Conservation (phyloP, 257 asterid species). For the Plantago ovata region DNA sequence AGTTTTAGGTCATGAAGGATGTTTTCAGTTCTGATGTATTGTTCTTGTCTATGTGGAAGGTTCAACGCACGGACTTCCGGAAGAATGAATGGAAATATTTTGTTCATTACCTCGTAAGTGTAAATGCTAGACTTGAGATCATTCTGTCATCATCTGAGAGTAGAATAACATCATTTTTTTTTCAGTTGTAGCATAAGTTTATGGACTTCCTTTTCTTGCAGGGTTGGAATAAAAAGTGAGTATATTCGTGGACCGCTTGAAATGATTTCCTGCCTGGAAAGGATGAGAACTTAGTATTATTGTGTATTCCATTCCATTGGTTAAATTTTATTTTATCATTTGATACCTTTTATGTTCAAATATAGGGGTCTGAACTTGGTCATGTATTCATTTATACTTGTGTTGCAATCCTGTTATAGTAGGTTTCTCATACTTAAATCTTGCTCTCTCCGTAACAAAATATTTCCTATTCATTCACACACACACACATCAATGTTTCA, state of each 20-base stretch:
- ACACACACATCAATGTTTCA: too few relatives aligned
- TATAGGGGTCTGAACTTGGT: slow-evolving; percentile 17
- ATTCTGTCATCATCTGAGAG: slow-evolving; percentile 8
- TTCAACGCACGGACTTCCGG: slow-evolving; percentile 81
- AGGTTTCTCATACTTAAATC: slow-evolving; percentile 7
- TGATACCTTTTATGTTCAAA: neutral
- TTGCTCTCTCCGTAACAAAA: neutral
- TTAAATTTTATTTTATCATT: slow-evolving; percentile 7
- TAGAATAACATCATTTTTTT: slow-evolving; percentile 1
- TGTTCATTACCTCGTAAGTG: slow-evolving; percentile 93
- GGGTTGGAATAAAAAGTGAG: slow-evolving; percentile 99
- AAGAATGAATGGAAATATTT: slow-evolving; percentile 89
- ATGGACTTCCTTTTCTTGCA: slow-evolving; percentile 35
- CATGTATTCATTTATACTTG: slow-evolving; percentile 8
- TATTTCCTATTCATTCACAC: too few relatives aligned
- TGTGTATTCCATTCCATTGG: slow-evolving; percentile 8
- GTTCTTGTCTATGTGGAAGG: slow-evolving; percentile 43
- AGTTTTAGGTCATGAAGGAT: neutral
- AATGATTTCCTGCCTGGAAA: slow-evolving; percentile 17
- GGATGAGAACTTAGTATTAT: slow-evolving; percentile 13
- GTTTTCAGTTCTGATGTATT: slow-evolving; percentile 12
- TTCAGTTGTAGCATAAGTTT: slow-evolving; percentile 9
- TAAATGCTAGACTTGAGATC: slow-evolving; percentile 7
- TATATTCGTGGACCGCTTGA: slow-evolving; percentile 21
- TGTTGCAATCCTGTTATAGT: neutral